Evolutionary conservation across 2,329 filamentous ascomycete genomes (phyloP), one percentile per base, ranked within the genome.

Genomic region (Hypoxylon rubiginosum): DNA sequence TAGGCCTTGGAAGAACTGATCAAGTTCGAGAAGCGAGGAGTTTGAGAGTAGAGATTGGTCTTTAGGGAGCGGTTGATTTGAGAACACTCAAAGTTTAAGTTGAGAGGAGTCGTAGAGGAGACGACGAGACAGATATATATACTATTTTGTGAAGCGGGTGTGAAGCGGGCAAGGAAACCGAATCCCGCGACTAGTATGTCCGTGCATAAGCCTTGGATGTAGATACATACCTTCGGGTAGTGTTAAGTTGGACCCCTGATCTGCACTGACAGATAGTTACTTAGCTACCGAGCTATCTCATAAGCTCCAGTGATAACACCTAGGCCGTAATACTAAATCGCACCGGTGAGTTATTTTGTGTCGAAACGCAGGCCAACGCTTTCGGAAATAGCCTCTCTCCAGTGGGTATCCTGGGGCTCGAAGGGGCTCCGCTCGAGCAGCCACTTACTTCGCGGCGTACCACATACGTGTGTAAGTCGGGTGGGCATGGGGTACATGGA

Each of bases 271-370:
- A 28, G 34, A 21, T 15, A 15, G 34, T 34, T n/a, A n/a, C n/a
- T n/a, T n/a, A n/a, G n/a, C n/a, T n/a, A 43, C 39, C 39, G 15
- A 43, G 15, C 6, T 43, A 50, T 13, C 53, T 26, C 45, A 24
- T 46, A 43, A 21, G 36, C 43, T 53, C 62, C 63, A 66, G 57
- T 69, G 58, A 62, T 66, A 64, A 64, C 58, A 51, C 21, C 24
- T 28, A 45, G 43, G n/a, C 9, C n/a, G 39, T 9, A 48, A 67
- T 66, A 28, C 63, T 64, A 64, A 64, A 43, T 39, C 56, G 51
- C 45, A 54, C 62, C 58, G 57, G 60, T 69, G 67, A 69, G 67
- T 67, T 48, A 69, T 69, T 69, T 69, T 67, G 58, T 67, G 56
- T 50, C 56, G 51, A 52, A 58, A 66, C 53, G 67, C 64, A 69